Evolutionary conservation across 495 filamentous ascomycete genomes (phyloP), one percentile per base, ranked within the genome.

Genomic region (Aspergillus asperescens): DNA sequence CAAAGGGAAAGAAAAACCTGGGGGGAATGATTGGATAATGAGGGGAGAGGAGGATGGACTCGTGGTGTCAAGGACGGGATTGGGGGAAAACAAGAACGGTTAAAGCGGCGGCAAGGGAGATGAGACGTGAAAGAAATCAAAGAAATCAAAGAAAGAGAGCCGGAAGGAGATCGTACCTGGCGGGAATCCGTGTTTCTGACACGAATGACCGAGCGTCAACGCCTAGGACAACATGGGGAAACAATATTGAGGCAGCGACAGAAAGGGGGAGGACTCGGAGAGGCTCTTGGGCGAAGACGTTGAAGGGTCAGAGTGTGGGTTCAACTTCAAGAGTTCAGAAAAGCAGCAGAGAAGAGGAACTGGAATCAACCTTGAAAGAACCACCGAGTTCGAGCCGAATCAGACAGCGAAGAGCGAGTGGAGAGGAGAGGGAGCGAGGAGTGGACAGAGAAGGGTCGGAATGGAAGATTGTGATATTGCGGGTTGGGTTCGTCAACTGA

Each of bases 201-300:
- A 70, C 63, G 62, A 62, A 64, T 62, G 62, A 70, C 62, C 63
- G 57, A 57, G 53, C 24, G 27, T 44, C 59, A 51, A 29, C 43
- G 58, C 53, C 62, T 76, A 75, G 50, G 66, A 65, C 68, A 69
- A 73, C 73, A 71, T 73, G 66, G 66, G 64, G 68, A 49, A 50
- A n/a, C n/a, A n/a, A n/a, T n/a, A n/a, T n/a, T n/a, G n/a, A n/a
- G n/a, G n/a, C n/a, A n/a, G 45, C 38, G 31, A 52, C 52, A 23
- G 31, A 38, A 34, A 57, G 18, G 54, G 39, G 20, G 42, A 38
- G 45, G 38, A 19, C 10, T 31, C 43, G 28, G 43, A 16, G 25
- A 15, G 49, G 47, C 39, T 47, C 25, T 40, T 38, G 29, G 32
- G 28, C 31, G 37, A 47, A 42, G 42, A 48, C 16, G 23, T 9